Evolutionary conservation across 1,139 yeast genomes (phyloP), one percentile per base, ranked within the genome.

Genomic region (Nadsonia starkeyi-henricii): DNA sequence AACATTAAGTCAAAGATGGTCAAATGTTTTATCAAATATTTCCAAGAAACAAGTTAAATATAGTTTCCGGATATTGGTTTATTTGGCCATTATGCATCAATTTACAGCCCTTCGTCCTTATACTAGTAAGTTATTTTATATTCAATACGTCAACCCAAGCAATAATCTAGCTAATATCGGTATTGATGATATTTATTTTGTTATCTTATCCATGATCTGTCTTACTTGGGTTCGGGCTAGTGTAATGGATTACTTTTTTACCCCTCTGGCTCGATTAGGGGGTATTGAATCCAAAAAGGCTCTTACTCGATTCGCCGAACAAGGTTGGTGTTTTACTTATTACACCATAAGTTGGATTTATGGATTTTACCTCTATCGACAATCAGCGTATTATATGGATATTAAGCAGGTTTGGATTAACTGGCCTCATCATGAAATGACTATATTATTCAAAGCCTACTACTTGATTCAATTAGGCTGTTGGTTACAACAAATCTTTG

Each of bases 401-500:
- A 66, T 78, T 51, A 80, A 76, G 58, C 69, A 77, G 52, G 64
- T 86, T 44, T 86, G 79, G 70, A 55, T 66, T n/a, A 77, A 71
- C 47, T 86, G 94, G 89, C 96, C 95, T 3, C 85, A 84, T 60
- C 73, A 74, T 62, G 57, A 57, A 48, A 53, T 69, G 46, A 55
- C 57, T 20, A 56, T 58, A 7, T 57, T 62, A n/a, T 71, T 81
- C 63, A 88, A 88, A 65, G 62, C 68, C 15, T 88, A 84, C 65
- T 88, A 88, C 59, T 69, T 88, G 50, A 66, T 80, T 45, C 82
- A 83, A 57, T 71, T 82, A 39, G 81, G 85, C 8, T 78, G 77
- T 56, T 88, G 95, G 95, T 60, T 85, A 53, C 88, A 84, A 57
- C 95, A 85, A 64, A 71, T 85, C 23, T 74, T 83, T 55, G 86